Evolutionary conservation across 768 basidiomycete species (phyloP).

Genomic region (Lanmaoa pseudosensibilis): DNA sequence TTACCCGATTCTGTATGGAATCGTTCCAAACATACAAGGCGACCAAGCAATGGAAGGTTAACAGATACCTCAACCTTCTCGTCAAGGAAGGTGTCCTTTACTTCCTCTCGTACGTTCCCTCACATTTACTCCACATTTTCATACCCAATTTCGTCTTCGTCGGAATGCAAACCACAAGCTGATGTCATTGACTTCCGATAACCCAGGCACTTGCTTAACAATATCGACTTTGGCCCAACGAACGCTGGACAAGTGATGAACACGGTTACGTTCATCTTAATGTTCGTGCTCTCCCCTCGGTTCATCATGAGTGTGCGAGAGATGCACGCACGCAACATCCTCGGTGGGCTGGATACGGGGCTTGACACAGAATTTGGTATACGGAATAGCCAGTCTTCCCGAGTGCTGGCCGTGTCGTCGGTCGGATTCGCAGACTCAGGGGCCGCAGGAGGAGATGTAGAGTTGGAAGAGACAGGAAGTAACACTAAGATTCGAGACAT

Average conservation of each 20-base stretch:
- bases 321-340: neutral
- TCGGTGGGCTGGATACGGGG: neutral
- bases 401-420: neutral
- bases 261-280: neutral
- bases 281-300: conserved; percentile 17
- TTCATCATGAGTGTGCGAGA: conserved; percentile 22
- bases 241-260: neutral
- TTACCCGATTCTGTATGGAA: conserved; percentile 6
- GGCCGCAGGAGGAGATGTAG: neutral
- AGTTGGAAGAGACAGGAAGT: conserved; percentile 4
- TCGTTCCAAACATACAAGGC: conserved; percentile 8
- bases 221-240: conserved; percentile 5
- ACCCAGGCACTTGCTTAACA: conserved; percentile 14
- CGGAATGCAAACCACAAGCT: neutral
- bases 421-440: neutral
- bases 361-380: conserved; percentile 21
- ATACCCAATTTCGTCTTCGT: too few species aligned
- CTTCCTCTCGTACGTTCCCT: conserved; percentile 18
- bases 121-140: too few species aligned
- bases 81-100: conserved; percentile 18
- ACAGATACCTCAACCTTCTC: conserved; percentile 15
- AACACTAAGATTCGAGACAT: too few species aligned
- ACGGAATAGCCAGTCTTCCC: neutral
- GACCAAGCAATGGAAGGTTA: conserved; percentile 11
- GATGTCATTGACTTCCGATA: neutral